Base-by-base conservation (phyloP, 2,329 filamentous ascomycete genomes). In the Colletotrichum falcatum region DNA sequence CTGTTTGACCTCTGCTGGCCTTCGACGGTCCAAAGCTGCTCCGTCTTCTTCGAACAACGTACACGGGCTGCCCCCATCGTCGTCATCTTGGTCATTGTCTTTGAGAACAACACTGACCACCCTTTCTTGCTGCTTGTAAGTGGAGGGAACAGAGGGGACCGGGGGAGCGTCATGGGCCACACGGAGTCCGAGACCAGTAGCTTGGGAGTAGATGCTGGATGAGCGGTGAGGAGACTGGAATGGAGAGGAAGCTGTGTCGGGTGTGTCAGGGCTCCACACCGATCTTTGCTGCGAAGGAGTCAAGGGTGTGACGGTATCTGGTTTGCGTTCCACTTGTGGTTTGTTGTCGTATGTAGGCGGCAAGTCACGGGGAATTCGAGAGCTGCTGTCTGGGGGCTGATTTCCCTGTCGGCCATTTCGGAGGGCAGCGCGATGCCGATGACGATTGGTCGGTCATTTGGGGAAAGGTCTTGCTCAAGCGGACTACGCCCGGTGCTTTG, bases 31-130 rank as follows among this genome's bases (percentile, higher is more conserved):
- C 76, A 78, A 35, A 77, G 76, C 3, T 83, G 83, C 70, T 26
- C 87, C 87, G 72, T 93, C 91, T 76, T 93, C 91, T 76, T 93
- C 91, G 73, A 93, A 93, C 1, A 92, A 82, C 0, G 91, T 93
- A 66, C 86, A 88, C 0, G 89, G 88, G 0, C 89, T 91, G 48
- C 81, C 83, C 6, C 82, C 79, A 14, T 88, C 85, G 3, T 88
- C 84, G n/a, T 89, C 85, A 46, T 84, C 81, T 26, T 84, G 81
- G 5, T 84, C 80, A 26, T 85, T 81, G 61, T 86, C 84, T 71
- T 65, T 48, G 37, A 66, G 20, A 8, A 64, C 69, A 58, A 73
- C 56, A 35, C 55, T 72, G 46, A 70, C 70, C 37, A 79, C 75
- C 42, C 75, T 76, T 60, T 81, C 80, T 58, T 78, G 80, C 66